These are phyloP conservation scores for Mayamaea pseudoterrestris DNA, from an alignment of 108 stramenopile genomes.

Conservation along the genomic window DNA sequence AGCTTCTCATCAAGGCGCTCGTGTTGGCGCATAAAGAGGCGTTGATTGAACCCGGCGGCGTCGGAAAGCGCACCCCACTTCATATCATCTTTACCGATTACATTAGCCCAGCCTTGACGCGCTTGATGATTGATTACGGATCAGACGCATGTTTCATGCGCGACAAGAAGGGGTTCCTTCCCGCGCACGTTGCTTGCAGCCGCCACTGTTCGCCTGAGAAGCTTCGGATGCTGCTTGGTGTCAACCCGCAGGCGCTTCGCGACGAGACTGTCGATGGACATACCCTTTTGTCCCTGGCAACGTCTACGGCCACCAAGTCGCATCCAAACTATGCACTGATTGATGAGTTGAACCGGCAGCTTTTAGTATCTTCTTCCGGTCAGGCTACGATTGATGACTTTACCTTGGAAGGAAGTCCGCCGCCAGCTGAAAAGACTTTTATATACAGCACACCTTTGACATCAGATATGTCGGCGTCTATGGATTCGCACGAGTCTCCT, in stretches of 20 bases:
- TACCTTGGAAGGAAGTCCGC: not conserved
- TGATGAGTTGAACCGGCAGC: conserved; percentile 11
- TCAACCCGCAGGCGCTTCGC: conserved; percentile 19
- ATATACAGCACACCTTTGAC: not conserved
- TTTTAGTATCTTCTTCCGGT: not conserved
- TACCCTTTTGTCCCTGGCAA: conserved; percentile 25
- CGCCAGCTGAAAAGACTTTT: no score
- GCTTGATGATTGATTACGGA: conserved; percentile 29
- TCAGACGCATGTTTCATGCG: conserved; percentile 31
- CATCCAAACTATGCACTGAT: conserved; percentile 45
- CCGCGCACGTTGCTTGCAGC: conserved; percentile 40
- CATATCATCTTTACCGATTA: conserved; percentile 57
- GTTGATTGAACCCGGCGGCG: conserved; percentile 27
- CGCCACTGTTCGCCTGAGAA: conserved; percentile 51
- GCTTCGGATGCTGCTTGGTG: conserved; percentile 33
- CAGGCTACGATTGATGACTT: not conserved
- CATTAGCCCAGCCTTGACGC: conserved; percentile 26
- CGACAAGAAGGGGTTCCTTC: conserved; percentile 51
- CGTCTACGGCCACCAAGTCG: conserved; percentile 19
- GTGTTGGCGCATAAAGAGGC: conserved; percentile 27
- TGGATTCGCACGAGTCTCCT: not conserved
- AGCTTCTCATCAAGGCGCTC: conserved; percentile 24
- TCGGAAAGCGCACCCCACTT: conserved; percentile 38
- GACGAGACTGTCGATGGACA: conserved; percentile 26
- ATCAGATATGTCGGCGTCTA: not conserved